phyloP scores from a whole-genome alignment of 495 filamentous ascomycete species.

The Mytilinidion resinicola region DNA sequence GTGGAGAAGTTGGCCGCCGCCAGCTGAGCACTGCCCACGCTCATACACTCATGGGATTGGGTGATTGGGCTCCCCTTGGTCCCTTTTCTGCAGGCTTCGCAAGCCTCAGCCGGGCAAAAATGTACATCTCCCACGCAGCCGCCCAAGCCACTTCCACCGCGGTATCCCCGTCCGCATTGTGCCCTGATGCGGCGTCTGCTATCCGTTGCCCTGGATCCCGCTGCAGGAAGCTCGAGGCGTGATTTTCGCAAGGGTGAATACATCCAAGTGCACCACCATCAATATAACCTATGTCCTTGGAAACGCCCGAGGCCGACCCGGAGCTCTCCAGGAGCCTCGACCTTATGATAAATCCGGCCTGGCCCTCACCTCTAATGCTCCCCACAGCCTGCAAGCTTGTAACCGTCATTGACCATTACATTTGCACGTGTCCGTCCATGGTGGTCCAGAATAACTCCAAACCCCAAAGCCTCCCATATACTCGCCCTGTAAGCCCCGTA shows the following conservation, averaged over 20 bases:
- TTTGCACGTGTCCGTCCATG: background rate
- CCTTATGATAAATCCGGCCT: background rate
- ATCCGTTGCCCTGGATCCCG: background rate
- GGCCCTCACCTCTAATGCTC: background rate
- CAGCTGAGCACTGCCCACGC: background rate
- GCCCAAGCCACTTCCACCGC: background rate
- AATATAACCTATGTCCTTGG: conserved; percentile 9
- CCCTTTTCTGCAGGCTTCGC: background rate
- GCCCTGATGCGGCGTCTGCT: background rate
- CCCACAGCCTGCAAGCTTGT: background rate
- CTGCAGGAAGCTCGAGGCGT: conserved; percentile 1
- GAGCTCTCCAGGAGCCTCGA: too few species aligned
- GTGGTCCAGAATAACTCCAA: too few species aligned
- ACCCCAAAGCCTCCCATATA: background rate
- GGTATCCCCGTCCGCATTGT: conserved; percentile 12
- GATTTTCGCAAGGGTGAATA: conserved; percentile 21
- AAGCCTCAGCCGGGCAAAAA: conserved; percentile 5
- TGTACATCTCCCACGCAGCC: background rate
- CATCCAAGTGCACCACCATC: conserved; percentile 11
- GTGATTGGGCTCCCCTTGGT: too few species aligned
- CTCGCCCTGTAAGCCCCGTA: background rate
- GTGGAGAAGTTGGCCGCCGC: background rate
- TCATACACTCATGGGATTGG: too few species aligned
- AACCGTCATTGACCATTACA: conserved; percentile 4
- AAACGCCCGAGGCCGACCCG: conserved; percentile 15